Conservation (phyloP, 2,329 filamentous ascomycete genomes). For the Whalleya microplaca region DNA sequence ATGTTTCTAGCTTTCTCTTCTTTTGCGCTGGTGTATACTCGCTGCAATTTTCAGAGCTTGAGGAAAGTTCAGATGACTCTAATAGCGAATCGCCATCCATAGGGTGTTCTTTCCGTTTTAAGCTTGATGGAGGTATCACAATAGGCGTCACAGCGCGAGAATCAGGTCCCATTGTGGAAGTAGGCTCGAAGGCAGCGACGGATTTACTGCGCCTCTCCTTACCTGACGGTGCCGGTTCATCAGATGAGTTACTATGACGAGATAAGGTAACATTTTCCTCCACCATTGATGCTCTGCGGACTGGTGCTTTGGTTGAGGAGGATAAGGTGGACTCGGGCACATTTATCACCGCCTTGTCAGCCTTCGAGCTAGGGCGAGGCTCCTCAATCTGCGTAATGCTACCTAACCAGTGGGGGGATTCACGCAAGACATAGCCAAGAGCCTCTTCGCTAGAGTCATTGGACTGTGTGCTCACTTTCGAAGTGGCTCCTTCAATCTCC, state of each 20-base stretch:
- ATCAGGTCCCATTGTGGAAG: not conserved
- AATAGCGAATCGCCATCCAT: not conserved
- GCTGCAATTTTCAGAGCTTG: not conserved
- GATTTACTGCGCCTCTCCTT: not conserved
- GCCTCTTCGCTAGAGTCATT: constrained; percentile 18
- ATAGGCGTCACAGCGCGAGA: not conserved
- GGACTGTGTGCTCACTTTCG: not conserved
- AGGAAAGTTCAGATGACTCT: not conserved
- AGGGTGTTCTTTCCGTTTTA: not conserved
- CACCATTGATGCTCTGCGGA: not conserved
- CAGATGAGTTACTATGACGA: not conserved
- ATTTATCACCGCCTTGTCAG: not conserved
- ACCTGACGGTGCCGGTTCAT: not conserved
- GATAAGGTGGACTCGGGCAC: not conserved
- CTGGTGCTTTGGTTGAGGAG: not conserved
- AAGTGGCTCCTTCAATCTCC: constrained; percentile 20
- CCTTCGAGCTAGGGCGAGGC: not conserved
- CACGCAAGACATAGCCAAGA: constrained; percentile 26
- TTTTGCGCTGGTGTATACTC: not conserved
- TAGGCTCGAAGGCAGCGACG: not conserved
- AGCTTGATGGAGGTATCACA: not conserved
- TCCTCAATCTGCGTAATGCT: constrained; percentile 15
- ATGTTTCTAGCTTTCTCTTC: not conserved
- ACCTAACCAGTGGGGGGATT: constrained; percentile 28
- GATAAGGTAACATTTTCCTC: not conserved